Percentiles rank a stretch among this genome's conserved stretches.
These are phyloP conservation scores for Metschnikowia corniflorae DNA, from an alignment of 805 yeast genomes.

Conservation along the genomic window DNA sequence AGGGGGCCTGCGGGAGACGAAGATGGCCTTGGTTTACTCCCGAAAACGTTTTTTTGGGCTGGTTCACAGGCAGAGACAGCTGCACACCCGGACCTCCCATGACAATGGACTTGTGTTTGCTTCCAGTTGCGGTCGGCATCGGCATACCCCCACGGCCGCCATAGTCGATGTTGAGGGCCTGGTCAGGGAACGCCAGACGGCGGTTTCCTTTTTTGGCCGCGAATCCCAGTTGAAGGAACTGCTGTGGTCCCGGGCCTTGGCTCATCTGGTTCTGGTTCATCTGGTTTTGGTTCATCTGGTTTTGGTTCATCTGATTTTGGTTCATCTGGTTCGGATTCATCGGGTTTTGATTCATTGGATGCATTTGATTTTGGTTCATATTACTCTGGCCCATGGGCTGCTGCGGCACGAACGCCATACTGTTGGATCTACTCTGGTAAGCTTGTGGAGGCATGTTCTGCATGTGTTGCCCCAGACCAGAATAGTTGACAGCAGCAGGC, in stretches of 20 bases:
- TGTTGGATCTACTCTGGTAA: slow-evolving; percentile 4
- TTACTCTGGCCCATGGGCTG: too few species aligned
- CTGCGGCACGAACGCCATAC: slow-evolving; percentile 15
- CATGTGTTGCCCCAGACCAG: not conserved
- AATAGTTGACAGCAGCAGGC: not conserved
- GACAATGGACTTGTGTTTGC: slow-evolving; percentile 17
- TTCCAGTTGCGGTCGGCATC: slow-evolving; percentile 23
- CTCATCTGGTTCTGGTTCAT: slow-evolving; percentile 3
- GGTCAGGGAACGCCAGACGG: slow-evolving; percentile 33
- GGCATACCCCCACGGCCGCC: slow-evolving; percentile 51
- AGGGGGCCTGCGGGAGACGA: slow-evolving; percentile 9
- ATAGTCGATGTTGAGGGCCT: slow-evolving; percentile 36
- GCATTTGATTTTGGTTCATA: slow-evolving; percentile 13
- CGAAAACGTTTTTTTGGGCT: slow-evolving; percentile 15
- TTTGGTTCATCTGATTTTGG: slow-evolving; percentile 7
- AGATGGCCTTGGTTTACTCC: slow-evolving; percentile 8
- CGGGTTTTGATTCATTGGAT: slow-evolving; percentile 8
- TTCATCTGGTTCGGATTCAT: slow-evolving; percentile 7
- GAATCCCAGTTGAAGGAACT: slow-evolving; percentile 2
- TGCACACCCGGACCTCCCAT: slow-evolving; percentile 15
- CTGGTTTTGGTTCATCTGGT: slow-evolving; percentile 7
- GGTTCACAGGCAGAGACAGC: slow-evolving; percentile 17
- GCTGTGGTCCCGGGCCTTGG: too few species aligned
- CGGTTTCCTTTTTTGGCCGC: slow-evolving; percentile 31
- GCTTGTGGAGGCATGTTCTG: slow-evolving; percentile 7